A percentile compares a stretch with the other conserved stretches of the same genome.
These are phyloP conservation scores for Elsinoe perseae DNA, from an alignment of 2,329 filamentous ascomycete genomes.

Conservation along the genomic window DNA sequence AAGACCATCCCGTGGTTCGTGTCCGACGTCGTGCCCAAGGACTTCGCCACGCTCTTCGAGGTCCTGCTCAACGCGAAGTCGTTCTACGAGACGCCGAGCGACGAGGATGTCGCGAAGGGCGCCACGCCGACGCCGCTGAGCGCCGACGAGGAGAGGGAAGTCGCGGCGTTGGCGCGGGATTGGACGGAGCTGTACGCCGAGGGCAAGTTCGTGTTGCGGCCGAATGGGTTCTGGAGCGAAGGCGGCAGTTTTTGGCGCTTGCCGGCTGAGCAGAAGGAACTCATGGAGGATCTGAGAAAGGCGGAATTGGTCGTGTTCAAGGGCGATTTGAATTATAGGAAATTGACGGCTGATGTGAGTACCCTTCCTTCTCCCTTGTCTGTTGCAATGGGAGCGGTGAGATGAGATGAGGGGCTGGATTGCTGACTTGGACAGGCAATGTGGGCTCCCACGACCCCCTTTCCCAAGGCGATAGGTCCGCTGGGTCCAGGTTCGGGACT, in stretches of 20 bases:
- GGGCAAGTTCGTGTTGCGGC: slow-evolving; percentile 72
- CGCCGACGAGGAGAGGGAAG: slow-evolving; percentile 57
- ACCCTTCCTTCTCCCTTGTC: too few relatives aligned
- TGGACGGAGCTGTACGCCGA: slow-evolving; percentile 76
- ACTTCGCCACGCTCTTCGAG: slow-evolving; percentile 75
- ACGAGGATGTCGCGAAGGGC: slow-evolving; percentile 51
- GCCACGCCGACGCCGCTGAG: slow-evolving; percentile 56
- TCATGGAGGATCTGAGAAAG: slow-evolving; percentile 70
- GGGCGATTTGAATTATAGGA: slow-evolving; percentile 93
- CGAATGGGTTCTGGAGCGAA: slow-evolving; percentile 87
- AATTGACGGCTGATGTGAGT: slow-evolving; percentile 79
- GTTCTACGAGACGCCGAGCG: slow-evolving; percentile 70
- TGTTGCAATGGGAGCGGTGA: neutral
- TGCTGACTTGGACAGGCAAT: slow-evolving; percentile 44
- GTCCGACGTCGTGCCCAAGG: slow-evolving; percentile 79
- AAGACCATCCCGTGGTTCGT: slow-evolving; percentile 98
- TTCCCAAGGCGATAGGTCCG: slow-evolving; percentile 75
- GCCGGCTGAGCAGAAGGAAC: slow-evolving; percentile 56
- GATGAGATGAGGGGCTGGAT: slow-evolving; percentile 17
- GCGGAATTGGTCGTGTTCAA: slow-evolving; percentile 93
- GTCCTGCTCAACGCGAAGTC: slow-evolving; percentile 67
- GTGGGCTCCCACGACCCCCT: slow-evolving; percentile 85
- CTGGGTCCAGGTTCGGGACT: slow-evolving; percentile 74
- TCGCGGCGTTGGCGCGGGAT: slow-evolving; percentile 71
- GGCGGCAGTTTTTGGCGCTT: slow-evolving; percentile 83